These are phyloP conservation scores for Poa annua DNA, from an alignment of 176 grass and related monocot species.

Conservation along the genomic window DNA sequence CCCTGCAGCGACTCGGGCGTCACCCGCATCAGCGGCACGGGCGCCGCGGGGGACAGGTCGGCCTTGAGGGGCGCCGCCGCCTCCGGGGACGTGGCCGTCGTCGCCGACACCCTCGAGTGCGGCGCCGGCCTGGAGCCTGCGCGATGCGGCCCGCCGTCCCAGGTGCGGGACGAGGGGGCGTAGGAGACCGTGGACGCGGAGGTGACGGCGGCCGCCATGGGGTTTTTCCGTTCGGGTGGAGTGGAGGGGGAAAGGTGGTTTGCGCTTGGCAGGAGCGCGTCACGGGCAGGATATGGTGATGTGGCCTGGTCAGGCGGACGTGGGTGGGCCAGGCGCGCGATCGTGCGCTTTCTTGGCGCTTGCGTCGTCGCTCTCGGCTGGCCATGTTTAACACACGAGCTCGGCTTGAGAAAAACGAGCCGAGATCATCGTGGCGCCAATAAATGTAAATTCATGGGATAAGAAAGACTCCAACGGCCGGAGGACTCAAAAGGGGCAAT, in stretches of 20 bases:
- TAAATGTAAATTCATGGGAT: too few relatives aligned
- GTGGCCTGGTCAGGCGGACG: background rate
- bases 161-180: background rate
- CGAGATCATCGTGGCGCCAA: too few relatives aligned
- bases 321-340: background rate
- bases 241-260: background rate
- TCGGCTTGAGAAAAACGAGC: too few relatives aligned
- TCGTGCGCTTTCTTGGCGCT: slow-evolving; percentile 10
- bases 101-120: slow-evolving; percentile 17
- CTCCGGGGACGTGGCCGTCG: slow-evolving; percentile 20
- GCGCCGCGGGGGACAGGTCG: slow-evolving; percentile 10
- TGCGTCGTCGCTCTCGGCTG: background rate
- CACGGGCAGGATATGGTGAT: slow-evolving; percentile 8
- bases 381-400: too few relatives aligned
- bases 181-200: background rate
- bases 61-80: slow-evolving; percentile 31
- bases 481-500: too few relatives aligned
- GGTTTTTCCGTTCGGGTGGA: background rate
- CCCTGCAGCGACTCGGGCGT: slow-evolving; percentile 68
- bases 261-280: background rate
- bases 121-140: background rate
- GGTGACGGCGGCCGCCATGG: slow-evolving; percentile 65
- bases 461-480: too few relatives aligned
- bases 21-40: slow-evolving; percentile 52
- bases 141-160: background rate